phyloP scores from a whole-genome alignment of 805 yeast genomes.

The Spathaspora girioi region DNA sequence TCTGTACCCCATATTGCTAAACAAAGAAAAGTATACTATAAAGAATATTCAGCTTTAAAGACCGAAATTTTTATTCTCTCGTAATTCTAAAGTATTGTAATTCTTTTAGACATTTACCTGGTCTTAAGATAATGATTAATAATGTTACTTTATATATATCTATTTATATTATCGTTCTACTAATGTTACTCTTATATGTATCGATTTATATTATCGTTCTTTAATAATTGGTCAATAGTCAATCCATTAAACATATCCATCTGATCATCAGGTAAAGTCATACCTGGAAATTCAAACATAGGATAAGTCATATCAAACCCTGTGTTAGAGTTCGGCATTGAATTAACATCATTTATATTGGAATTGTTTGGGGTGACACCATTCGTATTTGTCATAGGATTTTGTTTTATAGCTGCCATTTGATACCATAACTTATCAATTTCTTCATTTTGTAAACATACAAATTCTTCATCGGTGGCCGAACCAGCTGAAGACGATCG shows the following conservation, averaged over 20 bases:
- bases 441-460: slow-evolving; percentile 22
- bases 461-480: slow-evolving; percentile 9
- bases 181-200: neutral
- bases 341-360: too few species aligned
- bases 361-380: too few species aligned
- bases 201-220: neutral
- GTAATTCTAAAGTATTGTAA: neutral
- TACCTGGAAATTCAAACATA: neutral
- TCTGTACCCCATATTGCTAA: too few species aligned
- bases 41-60: too few species aligned
- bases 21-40: too few species aligned
- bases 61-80: too few species aligned
- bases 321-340: too few species aligned
- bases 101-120: too few species aligned
- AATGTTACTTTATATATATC: neutral
- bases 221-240: neutral
- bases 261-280: neutral
- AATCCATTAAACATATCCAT: neutral
- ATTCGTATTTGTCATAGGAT: neutral
- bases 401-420: slow-evolving; percentile 11
- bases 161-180: neutral
- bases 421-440: slow-evolving; percentile 36
- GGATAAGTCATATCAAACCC: neutral
- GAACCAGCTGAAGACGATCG: neutral
- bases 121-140: neutral